Evolutionary conservation across 805 yeast species (phyloP).

Genomic region (Zygosaccharomyces lentus): DNA sequence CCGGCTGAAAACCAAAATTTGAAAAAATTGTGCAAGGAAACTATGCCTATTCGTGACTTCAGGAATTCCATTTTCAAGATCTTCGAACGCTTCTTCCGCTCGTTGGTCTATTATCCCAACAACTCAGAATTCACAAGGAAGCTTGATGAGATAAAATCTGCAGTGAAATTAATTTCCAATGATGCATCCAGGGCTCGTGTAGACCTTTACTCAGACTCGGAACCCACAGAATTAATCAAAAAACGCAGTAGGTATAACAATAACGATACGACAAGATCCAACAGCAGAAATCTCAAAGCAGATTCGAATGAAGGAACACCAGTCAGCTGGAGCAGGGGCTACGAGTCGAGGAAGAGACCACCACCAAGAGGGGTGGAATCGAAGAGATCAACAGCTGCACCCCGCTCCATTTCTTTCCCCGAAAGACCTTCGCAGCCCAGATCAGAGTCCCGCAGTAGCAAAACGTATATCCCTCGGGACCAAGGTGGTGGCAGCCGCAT

Average conservation of each 20-base stretch:
- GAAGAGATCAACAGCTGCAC: conserved; percentile 7
- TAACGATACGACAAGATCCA: neutral
- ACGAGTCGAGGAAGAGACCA: conserved; percentile 7
- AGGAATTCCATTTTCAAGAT: conserved; percentile 9
- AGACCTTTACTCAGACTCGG: conserved; percentile 16
- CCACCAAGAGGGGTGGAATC: conserved; percentile 2
- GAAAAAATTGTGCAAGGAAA: conserved; percentile 7
- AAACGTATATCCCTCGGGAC: conserved; percentile 1
- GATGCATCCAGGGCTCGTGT: conserved; percentile 7
- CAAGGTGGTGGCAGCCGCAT: conserved; percentile 1
- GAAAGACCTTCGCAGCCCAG: conserved; percentile 13
- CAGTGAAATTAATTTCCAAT: conserved; percentile 6
- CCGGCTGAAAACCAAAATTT: conserved; percentile 9
- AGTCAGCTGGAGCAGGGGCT: neutral
- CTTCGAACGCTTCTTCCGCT: conserved; percentile 14
- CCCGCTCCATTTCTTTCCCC: conserved; percentile 11
- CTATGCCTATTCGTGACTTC: conserved; percentile 13
- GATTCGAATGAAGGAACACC: conserved; percentile 4
- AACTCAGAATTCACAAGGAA: conserved; percentile 16
- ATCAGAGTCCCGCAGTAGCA: conserved; percentile 7
- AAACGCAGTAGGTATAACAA: conserved; percentile 19
- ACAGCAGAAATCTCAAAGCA: neutral
- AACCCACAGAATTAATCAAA: conserved; percentile 7
- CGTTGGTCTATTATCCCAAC: conserved; percentile 15
- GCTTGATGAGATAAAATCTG: conserved; percentile 10